These are phyloP conservation scores for Penicillium psychrosexuale DNA, from an alignment of 2,329 filamentous ascomycete genomes.

Conservation along the genomic window DNA sequence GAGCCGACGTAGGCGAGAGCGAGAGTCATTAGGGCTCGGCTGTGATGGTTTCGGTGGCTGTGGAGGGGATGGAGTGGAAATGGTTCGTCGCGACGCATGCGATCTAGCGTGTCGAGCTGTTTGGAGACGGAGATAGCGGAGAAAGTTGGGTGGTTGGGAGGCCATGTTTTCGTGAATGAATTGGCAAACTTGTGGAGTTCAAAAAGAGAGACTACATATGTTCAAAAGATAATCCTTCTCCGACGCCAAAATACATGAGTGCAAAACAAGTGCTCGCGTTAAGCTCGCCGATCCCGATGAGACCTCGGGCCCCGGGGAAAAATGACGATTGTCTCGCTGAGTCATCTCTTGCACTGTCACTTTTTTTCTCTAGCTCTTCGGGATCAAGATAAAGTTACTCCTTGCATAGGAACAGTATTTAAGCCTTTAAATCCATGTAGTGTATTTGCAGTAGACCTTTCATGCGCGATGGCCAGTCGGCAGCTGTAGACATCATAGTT, in stretches of 20 bases:
- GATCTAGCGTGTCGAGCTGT: slow-evolving; percentile 4
- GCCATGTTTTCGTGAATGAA: slow-evolving; percentile 6
- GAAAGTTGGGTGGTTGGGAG: slow-evolving; percentile 4
- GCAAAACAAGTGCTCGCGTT: neutral
- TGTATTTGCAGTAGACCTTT: neutral
- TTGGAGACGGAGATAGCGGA: slow-evolving; percentile 18
- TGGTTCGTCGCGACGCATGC: slow-evolving; percentile 15
- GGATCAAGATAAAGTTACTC: neutral
- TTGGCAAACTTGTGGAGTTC: neutral
- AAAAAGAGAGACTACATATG: neutral
- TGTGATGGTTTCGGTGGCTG: slow-evolving; percentile 15
- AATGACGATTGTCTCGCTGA: slow-evolving; percentile 2
- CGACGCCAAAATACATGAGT: neutral
- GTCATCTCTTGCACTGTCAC: slow-evolving; percentile 1
- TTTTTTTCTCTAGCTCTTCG: neutral
- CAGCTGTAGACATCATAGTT: slow-evolving; percentile 20
- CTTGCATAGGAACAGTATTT: neutral
- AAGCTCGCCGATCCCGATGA: neutral
- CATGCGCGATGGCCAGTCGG: slow-evolving; percentile 17
- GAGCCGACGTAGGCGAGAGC: slow-evolving; percentile 34
- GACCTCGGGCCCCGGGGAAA: neutral
- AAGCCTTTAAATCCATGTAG: neutral
- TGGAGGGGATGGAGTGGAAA: slow-evolving; percentile 23
- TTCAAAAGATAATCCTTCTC: neutral
- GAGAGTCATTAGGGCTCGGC: slow-evolving; percentile 23